These are phyloP conservation scores for Thalassiosira profunda DNA, from an alignment of 108 stramenopile species.

Conservation along the genomic window DNA sequence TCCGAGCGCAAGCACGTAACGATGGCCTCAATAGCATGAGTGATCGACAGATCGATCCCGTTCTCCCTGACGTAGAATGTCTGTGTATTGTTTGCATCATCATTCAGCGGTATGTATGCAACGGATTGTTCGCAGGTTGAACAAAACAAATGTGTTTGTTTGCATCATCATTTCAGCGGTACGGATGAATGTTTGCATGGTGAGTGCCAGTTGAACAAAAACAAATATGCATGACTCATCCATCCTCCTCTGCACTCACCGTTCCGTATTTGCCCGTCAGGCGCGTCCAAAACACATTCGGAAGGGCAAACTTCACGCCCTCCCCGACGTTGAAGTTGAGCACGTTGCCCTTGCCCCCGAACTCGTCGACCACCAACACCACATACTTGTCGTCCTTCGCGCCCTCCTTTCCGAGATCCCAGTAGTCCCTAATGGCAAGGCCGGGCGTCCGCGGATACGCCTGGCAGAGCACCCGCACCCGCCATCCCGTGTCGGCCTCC, in stretches of 20 bases:
- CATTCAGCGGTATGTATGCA: too few relatives aligned
- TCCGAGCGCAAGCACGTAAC: conserved; percentile 81
- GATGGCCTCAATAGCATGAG: conserved; percentile 85
- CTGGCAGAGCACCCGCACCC: conserved; percentile 82
- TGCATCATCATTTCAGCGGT: too few relatives aligned
- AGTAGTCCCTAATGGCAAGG: conserved; percentile 80
- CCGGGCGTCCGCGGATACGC: conserved; percentile 88
- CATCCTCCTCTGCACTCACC: too few relatives aligned
- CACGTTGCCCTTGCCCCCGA: conserved; percentile 86
- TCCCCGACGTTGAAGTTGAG: conserved; percentile 93
- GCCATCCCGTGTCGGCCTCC: conserved; percentile 84
- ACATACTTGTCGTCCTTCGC: conserved; percentile 92
- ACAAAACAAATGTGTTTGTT: too few relatives aligned
- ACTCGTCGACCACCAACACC: conserved; percentile 87
- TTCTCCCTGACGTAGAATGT: conserved; percentile 88
- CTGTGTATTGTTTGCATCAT: too few relatives aligned
- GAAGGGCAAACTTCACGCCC: conserved; percentile 83
- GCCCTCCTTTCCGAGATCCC: conserved; percentile 90
- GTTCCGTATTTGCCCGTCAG: conserved; percentile 82
- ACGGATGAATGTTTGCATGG: too few relatives aligned
- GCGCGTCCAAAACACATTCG: conserved; percentile 91
- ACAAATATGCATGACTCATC: too few relatives aligned
- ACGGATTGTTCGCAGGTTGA: too few relatives aligned
- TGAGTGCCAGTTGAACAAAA: too few relatives aligned
- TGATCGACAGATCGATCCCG: conserved; percentile 85